Evolutionary conservation across 257 asterid genomes (phyloP).

Genomic region (Asclepias syriaca): DNA sequence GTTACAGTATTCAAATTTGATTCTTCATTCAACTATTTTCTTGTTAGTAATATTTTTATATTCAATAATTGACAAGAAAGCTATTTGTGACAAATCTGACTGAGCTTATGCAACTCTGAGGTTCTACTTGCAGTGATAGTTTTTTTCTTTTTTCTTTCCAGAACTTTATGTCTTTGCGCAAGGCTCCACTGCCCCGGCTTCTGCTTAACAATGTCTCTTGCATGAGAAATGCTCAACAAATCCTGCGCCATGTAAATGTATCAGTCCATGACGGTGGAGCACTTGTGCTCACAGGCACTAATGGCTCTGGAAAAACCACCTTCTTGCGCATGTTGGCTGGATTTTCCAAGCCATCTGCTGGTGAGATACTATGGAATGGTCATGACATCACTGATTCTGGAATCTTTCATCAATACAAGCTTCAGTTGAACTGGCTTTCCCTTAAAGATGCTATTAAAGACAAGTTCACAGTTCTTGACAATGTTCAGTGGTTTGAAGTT

Average conservation of each 20-base stretch:
- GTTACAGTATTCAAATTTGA: not conserved
- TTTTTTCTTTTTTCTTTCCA: too few relatives aligned
- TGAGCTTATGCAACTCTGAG: not conserved
- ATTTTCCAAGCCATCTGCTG: constrained; percentile 77
- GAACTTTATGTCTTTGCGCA: constrained; percentile 40
- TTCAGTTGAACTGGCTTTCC: constrained; percentile 75
- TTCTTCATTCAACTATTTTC: not conserved
- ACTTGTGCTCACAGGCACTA: constrained; percentile 65
- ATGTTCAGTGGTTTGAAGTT: constrained; percentile 76
- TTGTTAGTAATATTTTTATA: not conserved
- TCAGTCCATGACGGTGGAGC: constrained; percentile 76
- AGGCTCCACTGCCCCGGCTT: constrained; percentile 65
- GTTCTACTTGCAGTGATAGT: not conserved
- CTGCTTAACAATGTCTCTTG: constrained; percentile 72
- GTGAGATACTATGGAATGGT: constrained; percentile 82
- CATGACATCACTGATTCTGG: constrained; percentile 69
- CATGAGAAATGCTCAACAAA: constrained; percentile 91
- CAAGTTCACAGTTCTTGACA: constrained; percentile 66
- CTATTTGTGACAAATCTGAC: not conserved
- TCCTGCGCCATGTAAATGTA: constrained; percentile 71
- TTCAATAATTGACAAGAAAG: constrained; percentile 9
- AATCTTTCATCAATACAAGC: constrained; percentile 76
- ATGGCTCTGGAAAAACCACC: constrained; percentile 80
- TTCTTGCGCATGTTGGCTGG: constrained; percentile 83
- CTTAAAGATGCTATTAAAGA: constrained; percentile 71